Evolutionary conservation across 257 asterid genomes (phyloP), one percentile per base, ranked within the genome.

Genomic region (Echium plantagineum): DNA sequence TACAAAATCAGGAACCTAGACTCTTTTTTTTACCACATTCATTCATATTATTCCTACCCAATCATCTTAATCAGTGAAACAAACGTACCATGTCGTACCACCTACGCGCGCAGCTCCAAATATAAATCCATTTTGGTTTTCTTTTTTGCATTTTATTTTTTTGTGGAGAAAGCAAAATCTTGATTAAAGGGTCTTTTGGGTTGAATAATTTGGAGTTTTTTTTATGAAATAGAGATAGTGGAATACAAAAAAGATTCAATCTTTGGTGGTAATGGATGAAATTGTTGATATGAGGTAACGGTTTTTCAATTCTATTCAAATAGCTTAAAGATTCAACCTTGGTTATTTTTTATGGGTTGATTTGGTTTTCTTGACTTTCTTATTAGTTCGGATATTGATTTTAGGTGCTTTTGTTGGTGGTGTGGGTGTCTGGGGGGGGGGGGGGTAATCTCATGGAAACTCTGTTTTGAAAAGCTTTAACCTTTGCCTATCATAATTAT

Each of bases 211-310:
- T 28, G 7, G 32, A 28, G 32, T 28, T 28, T 28, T 28, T 28
- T 28, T 28, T 4, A 28, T 4, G 32, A 28, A 35, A 3, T 35
- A 8, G 21, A 20, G 42, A 62, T 38, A 38, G 15, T 66, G 17
- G 35, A 32, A 53, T 60, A 19, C 58, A 61, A 59, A 20, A 10
- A 65, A 28, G 32, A 28, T 28, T 28, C 32, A 28, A 28, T 28
- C 32, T 35, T 35, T 71, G 69, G 69, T 28, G 19, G 58, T 59
- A 7, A 61, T 60, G 64, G 82, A 81, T 28, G 82, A 75, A 60
- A 68, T 81, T 66, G 82, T 71, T 57, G 87, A 78, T 69, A 65
- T 72, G 73, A 72, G 86, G 83, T 81, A 51, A 61, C 58, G 20
- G 63, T 71, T 49, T 60, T 57, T n/a, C 19, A 42, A 42, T 26